Base-by-base conservation (phyloP, 129 eudicot species). In the Flaveria bidentis region DNA sequence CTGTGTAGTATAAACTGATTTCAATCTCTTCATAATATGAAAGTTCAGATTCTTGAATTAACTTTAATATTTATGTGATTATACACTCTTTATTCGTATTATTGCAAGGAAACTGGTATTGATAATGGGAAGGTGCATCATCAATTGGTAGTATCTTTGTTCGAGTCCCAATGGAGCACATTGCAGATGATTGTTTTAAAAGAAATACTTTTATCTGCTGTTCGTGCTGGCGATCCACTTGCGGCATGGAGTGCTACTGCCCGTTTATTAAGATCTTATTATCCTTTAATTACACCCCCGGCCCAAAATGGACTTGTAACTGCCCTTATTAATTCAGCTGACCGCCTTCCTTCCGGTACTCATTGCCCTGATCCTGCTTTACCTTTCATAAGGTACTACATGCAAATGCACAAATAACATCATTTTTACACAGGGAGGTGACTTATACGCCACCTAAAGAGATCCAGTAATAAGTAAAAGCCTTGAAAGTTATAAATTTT, bases 231-330 rank as follows among this genome's bases (percentile, higher is more conserved):
- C 47, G 98, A 94, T 89, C 97, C 98, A 86, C 98, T 91, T 71
- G 90, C 96, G 61, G 98, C 97, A 45, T 94, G 98, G 98, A 91
- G 98, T 91, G 98, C 98, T 7, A 97, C 98, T 20, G 98, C 98
- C 42, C 97, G 97, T 69, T 78, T 94, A 64, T 79, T 94, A 78
- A 81, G 98, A 86, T 91, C 92, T 80, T 94, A 91, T 74, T 94
- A 94, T 83, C 98, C 98, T 79, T 82, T 94, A 14, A 89, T 94
- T 50, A 94, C 98, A 62, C 98, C 98, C 18, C 86, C 97, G 41
- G 98, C 93, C 22, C 98, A 94, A 89, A 86, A 79, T 65, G 93
- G 96, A 20, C 92, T 94, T 60, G 91, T 90, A 71, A 84, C 80
- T 82, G 90, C 97, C 70, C 97, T 94, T 72, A 74, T 78, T 55